These are phyloP conservation scores for Melocanna baccifera DNA, from an alignment of 176 grass and related monocot genomes.

Conservation along the genomic window DNA sequence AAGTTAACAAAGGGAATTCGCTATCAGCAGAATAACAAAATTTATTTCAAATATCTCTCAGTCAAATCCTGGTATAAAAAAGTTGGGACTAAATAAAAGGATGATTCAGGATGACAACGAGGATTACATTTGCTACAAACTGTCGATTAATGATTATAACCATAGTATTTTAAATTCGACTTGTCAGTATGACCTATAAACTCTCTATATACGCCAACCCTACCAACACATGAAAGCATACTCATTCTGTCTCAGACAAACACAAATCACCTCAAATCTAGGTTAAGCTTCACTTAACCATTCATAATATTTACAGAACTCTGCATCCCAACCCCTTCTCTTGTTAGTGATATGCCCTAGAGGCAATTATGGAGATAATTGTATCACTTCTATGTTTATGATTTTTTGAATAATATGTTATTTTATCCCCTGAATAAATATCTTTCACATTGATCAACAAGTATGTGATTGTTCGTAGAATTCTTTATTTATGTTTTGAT, in stretches of 20 bases:
- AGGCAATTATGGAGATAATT: too few species aligned
- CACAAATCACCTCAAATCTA: not conserved
- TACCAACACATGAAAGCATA: not conserved
- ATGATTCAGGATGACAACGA: not conserved
- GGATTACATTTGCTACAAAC: not conserved
- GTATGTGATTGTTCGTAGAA: too few species aligned
- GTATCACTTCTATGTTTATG: too few species aligned
- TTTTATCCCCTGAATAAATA: too few species aligned
- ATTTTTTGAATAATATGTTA: too few species aligned
- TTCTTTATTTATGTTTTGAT: too few species aligned
- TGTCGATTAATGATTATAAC: not conserved
- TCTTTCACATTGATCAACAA: too few species aligned
- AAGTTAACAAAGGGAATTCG: constrained; percentile 1
- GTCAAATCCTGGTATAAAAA: not conserved
- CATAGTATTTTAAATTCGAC: not conserved
- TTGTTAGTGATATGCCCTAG: too few species aligned
- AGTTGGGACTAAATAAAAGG: not conserved
- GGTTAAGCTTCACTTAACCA: not conserved
- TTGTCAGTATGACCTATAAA: not conserved
- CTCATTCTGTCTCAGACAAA: not conserved
- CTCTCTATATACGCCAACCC: not conserved
- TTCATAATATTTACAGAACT: not conserved
- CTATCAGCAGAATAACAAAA: not conserved
- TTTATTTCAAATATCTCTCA: not conserved
- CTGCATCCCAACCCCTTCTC: not conserved